Conservation (phyloP, 768 basidiomycete genomes). For the Gelatoporia subvermispora region DNA sequence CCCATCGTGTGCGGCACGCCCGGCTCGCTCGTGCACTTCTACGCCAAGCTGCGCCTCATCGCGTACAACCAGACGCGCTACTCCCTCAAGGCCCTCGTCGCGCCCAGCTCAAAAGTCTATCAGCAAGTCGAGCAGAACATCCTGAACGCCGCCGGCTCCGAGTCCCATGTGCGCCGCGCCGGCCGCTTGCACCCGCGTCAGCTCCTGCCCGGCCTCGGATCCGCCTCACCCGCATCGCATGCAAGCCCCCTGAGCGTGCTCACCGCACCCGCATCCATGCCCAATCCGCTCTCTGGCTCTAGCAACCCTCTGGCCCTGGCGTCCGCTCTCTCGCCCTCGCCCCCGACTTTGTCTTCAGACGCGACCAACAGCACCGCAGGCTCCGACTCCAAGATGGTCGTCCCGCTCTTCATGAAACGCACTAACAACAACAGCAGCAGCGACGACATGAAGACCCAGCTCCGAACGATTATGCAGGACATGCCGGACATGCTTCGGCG, state of each 20-base stretch:
- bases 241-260: no score
- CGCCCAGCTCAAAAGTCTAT: conserved; percentile 38
- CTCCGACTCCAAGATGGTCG: conserved; percentile 6
- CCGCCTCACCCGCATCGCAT: conserved; percentile 3
- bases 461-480: conserved; percentile 31
- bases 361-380: no score
- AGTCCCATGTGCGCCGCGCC: conserved; percentile 12
- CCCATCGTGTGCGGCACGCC: conserved; percentile 77
- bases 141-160: conserved; percentile 27
- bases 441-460: conserved; percentile 14
- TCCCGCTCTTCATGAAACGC: conserved; percentile 3
- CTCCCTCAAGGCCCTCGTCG: conserved; percentile 30
- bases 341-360: no score
- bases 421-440: conserved; percentile 1
- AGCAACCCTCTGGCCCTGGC: conserved; percentile 1
- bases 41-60: conserved; percentile 41
- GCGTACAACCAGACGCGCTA: conserved; percentile 40
- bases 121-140: conserved; percentile 38
- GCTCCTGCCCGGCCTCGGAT: conserved; percentile 1
- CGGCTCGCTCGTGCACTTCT: conserved; percentile 75
- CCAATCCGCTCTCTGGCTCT: background rate
- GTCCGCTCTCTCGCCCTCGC: no score
- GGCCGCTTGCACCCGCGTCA: conserved; percentile 9
- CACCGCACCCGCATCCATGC: no score
- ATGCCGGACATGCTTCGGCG: conserved; percentile 28